Evolutionary conservation across 2,329 filamentous ascomycete species (phyloP).

Genomic region (Colletotrichum melonis): DNA sequence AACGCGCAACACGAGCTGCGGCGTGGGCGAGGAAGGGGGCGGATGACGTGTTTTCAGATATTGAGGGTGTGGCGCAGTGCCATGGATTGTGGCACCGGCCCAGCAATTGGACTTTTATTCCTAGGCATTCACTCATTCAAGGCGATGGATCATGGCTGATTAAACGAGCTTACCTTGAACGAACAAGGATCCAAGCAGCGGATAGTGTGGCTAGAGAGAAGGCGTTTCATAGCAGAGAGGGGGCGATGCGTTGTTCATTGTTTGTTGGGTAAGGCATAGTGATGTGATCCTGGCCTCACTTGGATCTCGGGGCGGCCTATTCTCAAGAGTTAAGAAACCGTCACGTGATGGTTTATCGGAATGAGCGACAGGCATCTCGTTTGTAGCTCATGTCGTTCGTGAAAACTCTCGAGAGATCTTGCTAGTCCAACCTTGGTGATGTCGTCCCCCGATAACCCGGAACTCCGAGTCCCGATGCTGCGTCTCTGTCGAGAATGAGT

Average conservation of each 20-base stretch:
- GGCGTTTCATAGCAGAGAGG: slow-evolving; percentile 27
- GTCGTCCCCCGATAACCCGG: neutral
- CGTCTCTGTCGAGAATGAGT: neutral
- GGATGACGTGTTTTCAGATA: slow-evolving; percentile 30
- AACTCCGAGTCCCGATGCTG: neutral
- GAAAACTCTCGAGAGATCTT: neutral
- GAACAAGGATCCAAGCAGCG: slow-evolving; percentile 8
- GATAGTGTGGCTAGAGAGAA: slow-evolving; percentile 23
- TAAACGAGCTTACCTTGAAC: slow-evolving; percentile 1
- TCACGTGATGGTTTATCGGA: neutral
- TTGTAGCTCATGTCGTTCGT: neutral
- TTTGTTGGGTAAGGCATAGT: slow-evolving; percentile 14
- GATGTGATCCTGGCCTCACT: slow-evolving; percentile 17
- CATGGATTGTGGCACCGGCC: slow-evolving; percentile 23
- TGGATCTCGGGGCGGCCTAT: slow-evolving; percentile 1
- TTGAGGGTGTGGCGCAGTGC: slow-evolving; percentile 24
- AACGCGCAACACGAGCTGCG: slow-evolving; percentile 25
- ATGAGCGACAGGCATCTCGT: neutral
- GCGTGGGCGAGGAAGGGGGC: slow-evolving; percentile 1
- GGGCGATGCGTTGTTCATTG: slow-evolving; percentile 9
- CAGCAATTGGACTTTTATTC: neutral
- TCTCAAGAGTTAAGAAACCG: neutral
- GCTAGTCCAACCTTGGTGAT: neutral
- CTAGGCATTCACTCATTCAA: neutral
- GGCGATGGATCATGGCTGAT: neutral